Base-by-base conservation (phyloP, 495 filamentous ascomycete genomes). In the Aspergillus sparsus region DNA sequence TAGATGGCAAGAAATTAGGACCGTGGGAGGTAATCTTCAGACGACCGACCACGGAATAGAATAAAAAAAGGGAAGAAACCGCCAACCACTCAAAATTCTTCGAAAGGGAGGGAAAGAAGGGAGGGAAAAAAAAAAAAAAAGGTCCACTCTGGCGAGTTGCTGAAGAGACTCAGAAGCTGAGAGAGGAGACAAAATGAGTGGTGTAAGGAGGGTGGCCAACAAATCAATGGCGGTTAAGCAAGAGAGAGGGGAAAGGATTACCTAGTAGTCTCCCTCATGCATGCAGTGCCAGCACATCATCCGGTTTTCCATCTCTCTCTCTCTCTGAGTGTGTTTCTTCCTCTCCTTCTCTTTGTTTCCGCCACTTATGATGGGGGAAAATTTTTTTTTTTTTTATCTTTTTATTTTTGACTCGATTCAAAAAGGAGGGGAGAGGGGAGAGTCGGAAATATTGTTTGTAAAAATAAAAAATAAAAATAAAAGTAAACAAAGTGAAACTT, bases 281-380 rank as follows among this genome's bases (percentile, higher is more conserved):
- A 77, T 74, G 72, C 72, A 63, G 49, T 68, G 66, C 66, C 66
- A 68, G 56, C 66, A 50, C 66, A 68, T 65, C 66, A 63, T 39
- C 41, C 54, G n/a, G 15, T 50, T 49, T 36, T 47, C 35, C 50
- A 11, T 35, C 39, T 53, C 37, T 12, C 35, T 34, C 45, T 37
- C 32, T 11, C 15, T 6, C 15, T 37, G 15, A 7, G 35, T 39
- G 35, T 21, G 21, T 33, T 51, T 51, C 33, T 27, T 51, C n/a
- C 33, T 35, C 18, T 53, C 32, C 15, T 37, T 37, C 3, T 37
- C 37, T 53, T 41, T 41, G 21, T 27, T 27, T 27, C 21, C 21
- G 21, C 21, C 21, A 27, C 21, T 27, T 27, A 27, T 27, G 21
- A 27, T 27, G 21, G 21, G 21, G 21, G 37, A 41, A 47, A 15